These are phyloP conservation scores for Phylloporus sp. DNA, from an alignment of 768 basidiomycete genomes.

Conservation along the genomic window DNA sequence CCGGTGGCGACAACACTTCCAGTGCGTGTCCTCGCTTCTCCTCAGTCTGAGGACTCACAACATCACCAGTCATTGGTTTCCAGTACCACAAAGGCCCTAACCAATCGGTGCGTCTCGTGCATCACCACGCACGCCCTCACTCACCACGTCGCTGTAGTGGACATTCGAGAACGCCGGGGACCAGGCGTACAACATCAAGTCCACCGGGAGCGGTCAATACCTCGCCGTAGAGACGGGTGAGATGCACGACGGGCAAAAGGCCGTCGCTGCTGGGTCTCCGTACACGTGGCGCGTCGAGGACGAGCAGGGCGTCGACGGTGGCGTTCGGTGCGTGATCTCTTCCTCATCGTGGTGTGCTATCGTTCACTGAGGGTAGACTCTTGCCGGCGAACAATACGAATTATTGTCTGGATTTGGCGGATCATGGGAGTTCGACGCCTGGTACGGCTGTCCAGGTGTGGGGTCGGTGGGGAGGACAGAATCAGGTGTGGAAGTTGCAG, in stretches of 20 bases:
- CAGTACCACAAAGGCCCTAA: constrained; percentile 41
- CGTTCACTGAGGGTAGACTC: constrained; percentile 33
- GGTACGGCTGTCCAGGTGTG: constrained; percentile 48
- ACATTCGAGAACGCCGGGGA: constrained; percentile 29
- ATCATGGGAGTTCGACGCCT: constrained; percentile 40
- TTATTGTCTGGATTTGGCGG: constrained; percentile 46
- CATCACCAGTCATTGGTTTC: constrained; percentile 47
- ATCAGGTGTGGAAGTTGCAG: constrained; percentile 47
- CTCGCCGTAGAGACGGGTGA: constrained; percentile 33
- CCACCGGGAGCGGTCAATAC: constrained; percentile 38
- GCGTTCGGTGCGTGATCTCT: constrained; percentile 40
- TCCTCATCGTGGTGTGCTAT: not conserved
- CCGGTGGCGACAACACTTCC: constrained; percentile 45
- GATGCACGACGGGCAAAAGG: constrained; percentile 34
- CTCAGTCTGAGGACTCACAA: not conserved
- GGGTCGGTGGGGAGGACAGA: constrained; percentile 44
- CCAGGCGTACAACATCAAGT: constrained; percentile 40
- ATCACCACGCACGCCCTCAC: not conserved
- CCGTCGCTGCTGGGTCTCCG: constrained; percentile 36
- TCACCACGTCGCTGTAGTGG: constrained; percentile 39
- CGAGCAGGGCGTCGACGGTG: constrained; percentile 30
- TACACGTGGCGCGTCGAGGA: constrained; percentile 53
- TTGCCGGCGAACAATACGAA: constrained; percentile 39
- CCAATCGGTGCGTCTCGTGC: constrained; percentile 40
- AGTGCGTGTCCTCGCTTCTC: constrained; percentile 30